phyloP scores from a whole-genome alignment of 352 stramenopile species.

The Plasmopara muralis region DNA sequence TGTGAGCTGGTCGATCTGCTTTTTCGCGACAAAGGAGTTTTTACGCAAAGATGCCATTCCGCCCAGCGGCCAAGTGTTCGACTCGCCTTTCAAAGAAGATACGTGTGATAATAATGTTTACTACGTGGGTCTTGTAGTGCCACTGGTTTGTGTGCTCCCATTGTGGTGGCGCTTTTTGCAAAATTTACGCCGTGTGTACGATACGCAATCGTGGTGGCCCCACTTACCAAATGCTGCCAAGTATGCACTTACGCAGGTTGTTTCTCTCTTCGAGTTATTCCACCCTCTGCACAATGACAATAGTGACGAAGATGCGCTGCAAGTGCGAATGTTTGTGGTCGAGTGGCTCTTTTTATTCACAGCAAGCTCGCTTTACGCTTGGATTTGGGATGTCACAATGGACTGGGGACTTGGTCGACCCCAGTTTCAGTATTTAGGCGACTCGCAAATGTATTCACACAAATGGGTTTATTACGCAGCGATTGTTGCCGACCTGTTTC shows the following conservation, averaged over 20 bases:
- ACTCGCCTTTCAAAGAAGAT: slow-evolving; percentile 7
- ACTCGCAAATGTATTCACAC: slow-evolving; percentile 81
- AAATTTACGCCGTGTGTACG: slow-evolving; percentile 91
- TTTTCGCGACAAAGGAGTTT: slow-evolving; percentile 93
- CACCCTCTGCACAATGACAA: slow-evolving; percentile 63
- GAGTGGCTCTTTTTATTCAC: slow-evolving; percentile 78
- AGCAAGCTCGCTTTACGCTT: slow-evolving; percentile 72
- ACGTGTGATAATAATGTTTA: slow-evolving; percentile 72
- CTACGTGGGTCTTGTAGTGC: slow-evolving; percentile 93
- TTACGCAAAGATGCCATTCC: slow-evolving; percentile 53
- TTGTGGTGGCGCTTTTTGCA: slow-evolving; percentile 97
- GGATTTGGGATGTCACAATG: slow-evolving; percentile 83
- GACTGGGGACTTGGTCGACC: slow-evolving; percentile 78
- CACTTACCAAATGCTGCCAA: slow-evolving; percentile 95
- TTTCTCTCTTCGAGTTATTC: slow-evolving; percentile 82
- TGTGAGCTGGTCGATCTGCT: slow-evolving; percentile 93
- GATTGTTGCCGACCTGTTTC: slow-evolving; percentile 71
- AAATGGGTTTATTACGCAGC: slow-evolving; percentile 77
- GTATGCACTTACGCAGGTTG: slow-evolving; percentile 85
- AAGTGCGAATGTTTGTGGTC: slow-evolving; percentile 46
- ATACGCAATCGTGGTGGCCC: slow-evolving; percentile 93
- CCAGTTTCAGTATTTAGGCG: slow-evolving; percentile 69
- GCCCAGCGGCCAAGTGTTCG: slow-evolving; percentile 6
- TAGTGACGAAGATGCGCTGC: slow-evolving; percentile 12
- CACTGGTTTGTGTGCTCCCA: slow-evolving; percentile 91